Base-by-base conservation (phyloP, 306 rosid species). In the Prunus padus region DNA sequence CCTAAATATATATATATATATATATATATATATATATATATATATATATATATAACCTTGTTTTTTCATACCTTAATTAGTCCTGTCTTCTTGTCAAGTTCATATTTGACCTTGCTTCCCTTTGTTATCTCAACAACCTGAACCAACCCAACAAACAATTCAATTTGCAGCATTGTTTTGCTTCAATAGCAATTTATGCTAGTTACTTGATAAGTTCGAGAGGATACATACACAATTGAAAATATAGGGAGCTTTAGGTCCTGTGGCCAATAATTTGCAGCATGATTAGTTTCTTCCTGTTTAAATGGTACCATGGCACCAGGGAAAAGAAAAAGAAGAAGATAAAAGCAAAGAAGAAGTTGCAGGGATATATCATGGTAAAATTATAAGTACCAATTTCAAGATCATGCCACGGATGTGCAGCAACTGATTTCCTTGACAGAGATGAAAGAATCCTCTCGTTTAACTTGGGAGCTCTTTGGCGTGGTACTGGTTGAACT, bases 401-500 rank as follows among this genome's bases (percentile, higher is more conserved):
- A 71, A 92, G 97, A 88, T 92, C 99, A 87, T 95, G 99, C 99
- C 99, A 95, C 63, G 97, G 93, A 84, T 92, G 97, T 2, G 97
- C 97, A 86, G 93, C 99, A 71, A 92, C 97, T 14, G 97, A 90
- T 92, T 93, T 91, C 79, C 88, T 87, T 28, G 99, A 92, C 80
- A 92, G 13, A 77, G 97, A 87, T 56, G 97, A 95, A 71, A 95
- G 97, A 84, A 95, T 95, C 84, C 97, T 90, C 82, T 95, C 97
- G 71, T 95, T 95, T 80, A 95, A 84, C 1, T 85, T 87, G 0
- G 97, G 99, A 26, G 54, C 76, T 54, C 15, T 31, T 30, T 87
- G 87, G 3, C 0, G 70, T 56, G 49, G 54, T 2, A 47, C 42
- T 18, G 50, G 49, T 37, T 20, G 23, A 15, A 8, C 23, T 63